A percentile compares a stretch with the other conserved stretches of the same genome.
Evolutionary conservation across 495 filamentous ascomycete species (phyloP).

Genomic region (Aspergillus olivimuriae): DNA sequence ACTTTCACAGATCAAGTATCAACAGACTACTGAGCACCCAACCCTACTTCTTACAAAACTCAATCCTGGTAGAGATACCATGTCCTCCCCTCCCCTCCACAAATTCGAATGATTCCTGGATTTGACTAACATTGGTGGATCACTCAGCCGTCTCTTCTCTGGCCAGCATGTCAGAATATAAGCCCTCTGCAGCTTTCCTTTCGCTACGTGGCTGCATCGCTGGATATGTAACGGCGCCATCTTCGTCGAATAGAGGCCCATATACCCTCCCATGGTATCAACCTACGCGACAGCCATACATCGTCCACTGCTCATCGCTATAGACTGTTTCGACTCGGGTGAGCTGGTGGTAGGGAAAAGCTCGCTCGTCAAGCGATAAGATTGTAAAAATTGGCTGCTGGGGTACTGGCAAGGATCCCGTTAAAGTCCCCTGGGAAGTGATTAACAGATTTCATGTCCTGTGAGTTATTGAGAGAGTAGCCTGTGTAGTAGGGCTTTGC

Average conservation of each 20-base stretch:
- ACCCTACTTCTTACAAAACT: no score
- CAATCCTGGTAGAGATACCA: no score
- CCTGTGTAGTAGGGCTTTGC: background rate
- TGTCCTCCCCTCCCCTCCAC: no score
- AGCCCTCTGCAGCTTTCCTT: conserved; percentile 9
- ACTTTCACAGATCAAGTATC: no score
- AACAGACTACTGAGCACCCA: no score
- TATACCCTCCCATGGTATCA: conserved; percentile 43
- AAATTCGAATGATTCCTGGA: no score
- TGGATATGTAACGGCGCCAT: conserved; percentile 43
- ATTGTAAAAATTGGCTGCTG: background rate
- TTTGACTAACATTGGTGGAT: no score
- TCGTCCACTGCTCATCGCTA: background rate
- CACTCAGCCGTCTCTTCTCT: no score
- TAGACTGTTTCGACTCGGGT: background rate
- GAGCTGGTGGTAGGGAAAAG: background rate
- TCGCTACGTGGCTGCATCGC: conserved; percentile 22
- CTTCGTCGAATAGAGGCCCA: conserved; percentile 31
- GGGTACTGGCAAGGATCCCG: background rate
- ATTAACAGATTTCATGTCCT: background rate
- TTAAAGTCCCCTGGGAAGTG: background rate
- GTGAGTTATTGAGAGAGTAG: background rate
- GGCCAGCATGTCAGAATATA: no score
- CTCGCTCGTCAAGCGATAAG: background rate
- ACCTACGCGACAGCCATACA: conserved; percentile 42